Evolutionary conservation across 345 rosid genomes (phyloP).

Genomic region (Anacardium occidentale): DNA sequence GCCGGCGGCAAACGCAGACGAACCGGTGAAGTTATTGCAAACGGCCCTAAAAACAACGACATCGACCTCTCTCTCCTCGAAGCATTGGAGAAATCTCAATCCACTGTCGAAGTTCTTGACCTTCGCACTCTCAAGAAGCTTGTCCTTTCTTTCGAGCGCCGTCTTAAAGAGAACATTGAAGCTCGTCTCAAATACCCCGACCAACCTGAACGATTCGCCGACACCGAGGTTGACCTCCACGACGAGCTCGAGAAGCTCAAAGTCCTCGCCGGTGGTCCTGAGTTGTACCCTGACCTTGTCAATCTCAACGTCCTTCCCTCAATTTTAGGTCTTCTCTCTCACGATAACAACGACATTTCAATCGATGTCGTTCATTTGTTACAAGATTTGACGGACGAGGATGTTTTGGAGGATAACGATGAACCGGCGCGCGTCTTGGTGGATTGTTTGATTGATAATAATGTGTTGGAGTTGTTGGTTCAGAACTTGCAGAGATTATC

Average conservation of each 20-base stretch:
- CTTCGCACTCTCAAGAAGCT: constrained; percentile 75
- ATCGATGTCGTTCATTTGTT: constrained; percentile 86
- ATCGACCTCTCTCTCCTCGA: constrained; percentile 79
- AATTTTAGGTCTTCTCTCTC: constrained; percentile 72
- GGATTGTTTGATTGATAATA: constrained; percentile 73
- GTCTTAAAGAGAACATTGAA: constrained; percentile 91
- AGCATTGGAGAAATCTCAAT: constrained; percentile 75
- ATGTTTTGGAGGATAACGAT: constrained; percentile 81
- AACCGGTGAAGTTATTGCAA: constrained; percentile 21
- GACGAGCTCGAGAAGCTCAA: constrained; percentile 87
- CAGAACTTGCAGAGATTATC: constrained; percentile 87
- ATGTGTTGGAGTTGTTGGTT: constrained; percentile 78
- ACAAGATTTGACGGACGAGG: constrained; percentile 91
- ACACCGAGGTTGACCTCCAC: constrained; percentile 82
- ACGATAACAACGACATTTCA: constrained; percentile 84
- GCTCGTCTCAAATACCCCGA: constrained; percentile 94
- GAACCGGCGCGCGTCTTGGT: constrained; percentile 75
- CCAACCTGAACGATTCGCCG: constrained; percentile 87
- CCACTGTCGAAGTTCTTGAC: constrained; percentile 67
- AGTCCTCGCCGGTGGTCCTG: constrained; percentile 90
- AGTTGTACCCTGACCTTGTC: constrained; percentile 88
- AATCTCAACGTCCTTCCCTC: constrained; percentile 70
- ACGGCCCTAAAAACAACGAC: constrained; percentile 30
- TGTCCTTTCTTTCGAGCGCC: constrained; percentile 93
- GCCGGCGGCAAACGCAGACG: constrained; percentile 37